Evolutionary conservation across 108 stramenopile species (phyloP).

Genomic region (Chaetoceros tenuissimus): DNA sequence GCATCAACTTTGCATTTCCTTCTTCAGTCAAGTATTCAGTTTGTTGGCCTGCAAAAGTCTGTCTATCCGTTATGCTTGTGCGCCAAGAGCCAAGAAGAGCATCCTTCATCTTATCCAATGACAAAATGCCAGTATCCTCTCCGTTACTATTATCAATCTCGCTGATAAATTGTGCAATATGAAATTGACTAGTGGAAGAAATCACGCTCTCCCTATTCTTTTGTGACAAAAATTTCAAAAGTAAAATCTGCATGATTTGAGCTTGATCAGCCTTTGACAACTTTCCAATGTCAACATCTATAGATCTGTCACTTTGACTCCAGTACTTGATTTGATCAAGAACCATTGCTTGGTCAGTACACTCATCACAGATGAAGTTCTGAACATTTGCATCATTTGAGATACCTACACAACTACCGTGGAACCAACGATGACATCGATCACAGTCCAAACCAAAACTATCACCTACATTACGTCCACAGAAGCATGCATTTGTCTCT

Average conservation of each 20-base stretch:
- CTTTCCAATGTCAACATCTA: slow-evolving; percentile 7
- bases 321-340: slow-evolving; percentile 32
- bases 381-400: slow-evolving; percentile 52
- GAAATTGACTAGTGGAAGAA: slow-evolving; percentile 45
- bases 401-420: slow-evolving; percentile 68
- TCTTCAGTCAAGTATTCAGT: slow-evolving; percentile 38
- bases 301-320: slow-evolving; percentile 4
- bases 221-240: slow-evolving; percentile 47
- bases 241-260: slow-evolving; percentile 53
- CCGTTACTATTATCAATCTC: slow-evolving; percentile 20
- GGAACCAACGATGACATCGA: slow-evolving; percentile 68
- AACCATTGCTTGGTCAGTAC: slow-evolving; percentile 49
- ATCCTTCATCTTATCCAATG: slow-evolving; percentile 17
- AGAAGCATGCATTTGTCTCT: slow-evolving; percentile 63
- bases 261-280: slow-evolving; percentile 17
- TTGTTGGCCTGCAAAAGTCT: background rate
- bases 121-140: slow-evolving; percentile 17
- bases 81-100: slow-evolving; percentile 46
- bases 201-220: slow-evolving; percentile 16
- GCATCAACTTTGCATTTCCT: slow-evolving; percentile 58
- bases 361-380: slow-evolving; percentile 78
- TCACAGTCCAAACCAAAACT: slow-evolving; percentile 84
- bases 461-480: slow-evolving; percentile 39
- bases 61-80: background rate
- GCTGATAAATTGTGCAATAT: slow-evolving; percentile 71